Evolutionary conservation across 495 filamentous ascomycete genomes (phyloP).

Genomic region (Penicillium coffeae): DNA sequence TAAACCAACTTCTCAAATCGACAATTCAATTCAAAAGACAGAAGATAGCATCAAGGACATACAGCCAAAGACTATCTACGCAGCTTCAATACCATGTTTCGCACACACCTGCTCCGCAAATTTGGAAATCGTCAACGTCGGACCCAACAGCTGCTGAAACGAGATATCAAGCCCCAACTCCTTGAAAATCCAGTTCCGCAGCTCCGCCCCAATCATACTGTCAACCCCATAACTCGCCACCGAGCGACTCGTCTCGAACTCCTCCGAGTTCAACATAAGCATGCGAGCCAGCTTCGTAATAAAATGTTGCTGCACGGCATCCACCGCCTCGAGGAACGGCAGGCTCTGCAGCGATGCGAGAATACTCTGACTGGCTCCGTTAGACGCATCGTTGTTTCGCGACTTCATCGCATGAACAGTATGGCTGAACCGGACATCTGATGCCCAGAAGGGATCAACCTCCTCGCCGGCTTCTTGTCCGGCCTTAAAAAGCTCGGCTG

Average conservation of each 20-base stretch:
- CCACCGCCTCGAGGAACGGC: not conserved
- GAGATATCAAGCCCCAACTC: constrained; percentile 35
- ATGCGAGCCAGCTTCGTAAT: constrained; percentile 22
- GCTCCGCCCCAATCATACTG: constrained; percentile 45
- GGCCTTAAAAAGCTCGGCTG: constrained; percentile 20
- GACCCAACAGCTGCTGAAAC: constrained; percentile 13
- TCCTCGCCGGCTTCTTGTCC: constrained; percentile 13
- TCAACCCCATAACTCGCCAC: constrained; percentile 42
- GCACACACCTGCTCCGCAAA: not conserved
- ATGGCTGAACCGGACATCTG: not conserved
- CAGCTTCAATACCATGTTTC: not conserved
- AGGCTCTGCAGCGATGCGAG: not conserved
- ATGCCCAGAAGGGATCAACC: not conserved
- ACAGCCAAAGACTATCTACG: no score
- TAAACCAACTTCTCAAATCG: no score
- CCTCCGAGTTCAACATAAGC: constrained; percentile 20
- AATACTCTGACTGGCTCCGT: not conserved
- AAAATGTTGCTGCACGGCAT: not conserved
- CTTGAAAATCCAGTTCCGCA: constrained; percentile 47
- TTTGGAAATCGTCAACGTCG: not conserved
- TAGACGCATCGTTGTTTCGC: not conserved
- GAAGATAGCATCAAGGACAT: no score
- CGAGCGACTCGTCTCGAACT: constrained; percentile 11
- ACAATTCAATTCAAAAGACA: no score
- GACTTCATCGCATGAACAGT: not conserved